Conservation (phyloP, 2,329 filamentous ascomycete genomes). For the Sphaerulina musiva region DNA sequence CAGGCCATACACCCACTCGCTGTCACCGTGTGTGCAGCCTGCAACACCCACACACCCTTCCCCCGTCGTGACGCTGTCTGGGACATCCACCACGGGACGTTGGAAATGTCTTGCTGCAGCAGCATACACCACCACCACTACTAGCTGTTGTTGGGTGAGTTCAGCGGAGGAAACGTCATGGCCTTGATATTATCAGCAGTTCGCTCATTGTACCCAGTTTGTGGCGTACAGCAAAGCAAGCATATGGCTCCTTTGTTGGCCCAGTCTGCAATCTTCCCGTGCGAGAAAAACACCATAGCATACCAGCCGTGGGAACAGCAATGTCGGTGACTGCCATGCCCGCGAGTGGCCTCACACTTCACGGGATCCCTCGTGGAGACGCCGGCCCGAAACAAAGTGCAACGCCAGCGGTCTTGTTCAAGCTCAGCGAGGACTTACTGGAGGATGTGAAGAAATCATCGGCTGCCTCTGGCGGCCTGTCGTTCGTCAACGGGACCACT, state of each 20-base stretch:
- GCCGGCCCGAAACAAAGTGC: constrained; percentile 16
- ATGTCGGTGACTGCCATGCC: constrained; percentile 20
- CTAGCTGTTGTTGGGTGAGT: constrained; percentile 16
- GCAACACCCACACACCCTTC: not conserved
- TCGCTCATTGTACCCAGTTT: constrained; percentile 22
- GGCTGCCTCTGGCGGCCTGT: constrained; percentile 25
- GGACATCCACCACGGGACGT: constrained; percentile 4
- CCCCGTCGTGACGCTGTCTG: constrained; percentile 10
- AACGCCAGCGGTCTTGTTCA: constrained; percentile 29
- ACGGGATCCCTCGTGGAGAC: constrained; percentile 19
- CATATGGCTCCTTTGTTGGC: constrained; percentile 21
- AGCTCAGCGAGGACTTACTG: constrained; percentile 29
- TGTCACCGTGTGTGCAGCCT: not conserved
- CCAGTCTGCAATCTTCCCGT: constrained; percentile 2
- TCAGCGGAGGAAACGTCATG: constrained; percentile 13
- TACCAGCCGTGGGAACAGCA: constrained; percentile 3
- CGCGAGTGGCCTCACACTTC: constrained; percentile 26
- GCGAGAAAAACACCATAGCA: constrained; percentile 6
- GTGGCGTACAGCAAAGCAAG: constrained; percentile 20
- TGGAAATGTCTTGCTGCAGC: constrained; percentile 8
- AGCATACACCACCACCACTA: constrained; percentile 20
- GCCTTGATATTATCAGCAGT: constrained; percentile 4
- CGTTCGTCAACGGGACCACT: constrained; percentile 31
- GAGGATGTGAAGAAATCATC: constrained; percentile 32
- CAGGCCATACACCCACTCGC: constrained; percentile 6